Evolutionary conservation across 495 filamentous ascomycete genomes (phyloP).

Genomic region (Penicillium coffeae): DNA sequence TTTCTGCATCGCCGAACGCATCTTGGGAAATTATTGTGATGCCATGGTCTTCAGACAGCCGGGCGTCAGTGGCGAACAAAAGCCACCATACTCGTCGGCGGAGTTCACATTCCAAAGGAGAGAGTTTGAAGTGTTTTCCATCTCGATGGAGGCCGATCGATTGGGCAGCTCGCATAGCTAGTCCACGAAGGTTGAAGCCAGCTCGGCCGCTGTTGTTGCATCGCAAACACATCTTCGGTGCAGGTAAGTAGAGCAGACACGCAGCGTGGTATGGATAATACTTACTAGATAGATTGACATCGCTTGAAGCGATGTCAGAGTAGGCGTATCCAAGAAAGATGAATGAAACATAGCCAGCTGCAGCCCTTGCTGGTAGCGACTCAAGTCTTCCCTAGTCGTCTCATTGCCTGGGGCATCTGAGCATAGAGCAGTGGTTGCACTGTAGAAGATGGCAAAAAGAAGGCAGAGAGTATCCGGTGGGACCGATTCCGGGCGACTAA

Average conservation of each 20-base stretch:
- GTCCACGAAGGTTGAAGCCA: constrained; percentile 40
- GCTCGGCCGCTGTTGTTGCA: constrained; percentile 40
- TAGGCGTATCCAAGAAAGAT: constrained; percentile 31
- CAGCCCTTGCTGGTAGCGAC: constrained; percentile 29
- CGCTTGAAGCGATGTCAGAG: constrained; percentile 31
- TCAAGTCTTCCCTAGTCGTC: constrained; percentile 23
- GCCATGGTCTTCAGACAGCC: constrained; percentile 38
- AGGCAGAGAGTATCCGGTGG: constrained; percentile 33
- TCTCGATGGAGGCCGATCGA: constrained; percentile 48
- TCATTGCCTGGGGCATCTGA: constrained; percentile 26
- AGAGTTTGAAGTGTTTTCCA: constrained; percentile 34
- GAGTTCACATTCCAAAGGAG: constrained; percentile 38
- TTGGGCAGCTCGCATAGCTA: constrained; percentile 47
- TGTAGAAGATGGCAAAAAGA: constrained; percentile 44
- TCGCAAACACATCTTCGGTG: constrained; percentile 45
- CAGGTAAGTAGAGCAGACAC: too few species aligned
- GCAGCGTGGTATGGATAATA: neutral
- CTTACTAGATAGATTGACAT: constrained; percentile 33
- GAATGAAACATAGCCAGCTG: constrained; percentile 27
- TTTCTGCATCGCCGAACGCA: constrained; percentile 18
- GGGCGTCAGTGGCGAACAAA: constrained; percentile 29
- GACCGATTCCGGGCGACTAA: constrained; percentile 30
- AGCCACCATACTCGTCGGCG: constrained; percentile 45
- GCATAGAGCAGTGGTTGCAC: constrained; percentile 32
- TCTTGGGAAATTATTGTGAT: constrained; percentile 21